Evolutionary conservation across 106 monocot species (phyloP).

Genomic region (Iris macrosiphon): DNA sequence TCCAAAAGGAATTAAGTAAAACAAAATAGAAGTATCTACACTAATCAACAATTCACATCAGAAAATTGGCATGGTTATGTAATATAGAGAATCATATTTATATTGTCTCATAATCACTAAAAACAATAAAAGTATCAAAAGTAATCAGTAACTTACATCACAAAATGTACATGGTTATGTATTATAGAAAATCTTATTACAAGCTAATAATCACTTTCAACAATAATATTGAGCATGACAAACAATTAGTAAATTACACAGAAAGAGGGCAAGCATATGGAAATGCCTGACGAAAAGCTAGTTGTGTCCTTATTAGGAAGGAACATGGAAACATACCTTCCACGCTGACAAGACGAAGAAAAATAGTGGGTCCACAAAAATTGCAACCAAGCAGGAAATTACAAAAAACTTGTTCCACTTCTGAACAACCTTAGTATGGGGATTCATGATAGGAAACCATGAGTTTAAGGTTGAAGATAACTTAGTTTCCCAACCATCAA

Average conservation of each 20-base stretch:
- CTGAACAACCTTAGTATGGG: constrained; percentile 57
- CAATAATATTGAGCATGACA: no score
- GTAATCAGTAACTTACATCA: not conserved
- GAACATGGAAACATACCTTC: constrained; percentile 24
- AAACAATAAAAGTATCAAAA: not conserved
- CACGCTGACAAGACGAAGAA: constrained; percentile 57
- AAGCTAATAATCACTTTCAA: no score
- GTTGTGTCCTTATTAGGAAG: not conserved
- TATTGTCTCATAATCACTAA: no score
- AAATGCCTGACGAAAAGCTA: not conserved
- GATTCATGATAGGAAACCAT: constrained; percentile 51
- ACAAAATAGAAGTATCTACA: no score
- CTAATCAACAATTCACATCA: no score
- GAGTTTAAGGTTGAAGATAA: constrained; percentile 4
- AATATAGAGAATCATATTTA: no score
- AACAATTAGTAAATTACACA: not conserved
- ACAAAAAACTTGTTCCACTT: constrained; percentile 81
- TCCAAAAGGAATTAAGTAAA: no score
- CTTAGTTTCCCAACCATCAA: constrained; percentile 9
- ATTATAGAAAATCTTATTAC: not conserved
- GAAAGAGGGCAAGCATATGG: not conserved
- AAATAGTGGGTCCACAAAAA: constrained; percentile 79
- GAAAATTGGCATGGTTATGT: no score
- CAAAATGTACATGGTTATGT: not conserved
- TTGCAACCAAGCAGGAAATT: constrained; percentile 74